Base-by-base conservation (phyloP, 2,329 filamentous ascomycete species). In the Purpureocillium lavendulum region DNA sequence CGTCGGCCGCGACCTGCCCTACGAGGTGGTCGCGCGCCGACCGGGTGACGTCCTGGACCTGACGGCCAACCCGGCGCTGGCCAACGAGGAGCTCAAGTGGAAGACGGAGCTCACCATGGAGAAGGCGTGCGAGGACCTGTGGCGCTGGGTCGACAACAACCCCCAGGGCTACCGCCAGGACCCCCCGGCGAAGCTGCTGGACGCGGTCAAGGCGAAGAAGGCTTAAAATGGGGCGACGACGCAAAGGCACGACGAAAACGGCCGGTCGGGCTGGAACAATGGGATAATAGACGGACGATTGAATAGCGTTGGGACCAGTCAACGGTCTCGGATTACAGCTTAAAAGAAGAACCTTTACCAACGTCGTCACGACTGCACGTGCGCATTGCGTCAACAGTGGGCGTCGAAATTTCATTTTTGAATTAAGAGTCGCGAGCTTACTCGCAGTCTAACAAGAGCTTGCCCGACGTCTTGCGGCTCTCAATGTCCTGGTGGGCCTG, bases 141-240 rank as follows among this genome's bases (percentile, higher is more conserved):
- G 92, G 92, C 82, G 80, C 57, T 98, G 92, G 92, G 94, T 94
- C 13, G 75, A 84, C 67, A 97, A 96, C 68, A 97, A 97, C 69
- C 92, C 92, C 17, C 80, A 89, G 66, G 92, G 92, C 16, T 97
- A 97, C 70, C 77, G 85, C 49, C 89, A 97, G 67, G 74, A 88
- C 49, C 87, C 90, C n/a, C 90, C 92, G 1, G 74, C 84, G 49
- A 80, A 84, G 64, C 74, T 97, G 53, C 58, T 96, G 37, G 82
- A 83, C 44, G 70, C 68, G 35, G 50, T 81, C 48, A 77, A 82
- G 66, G 53, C 58, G 9, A 38, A 26, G 10, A 26, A 40, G 34
- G 32, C 32, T 14, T 35, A 38, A 34, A 17, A 9, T 31, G 13
- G 12, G 21, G 10, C 5, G 10, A 10, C 21, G 5, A n/a, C 10